Percentiles rank a stretch among this genome's conserved stretches.
phyloP scores from a whole-genome alignment of 208 protist species.

The Leishmania guyanensis region DNA sequence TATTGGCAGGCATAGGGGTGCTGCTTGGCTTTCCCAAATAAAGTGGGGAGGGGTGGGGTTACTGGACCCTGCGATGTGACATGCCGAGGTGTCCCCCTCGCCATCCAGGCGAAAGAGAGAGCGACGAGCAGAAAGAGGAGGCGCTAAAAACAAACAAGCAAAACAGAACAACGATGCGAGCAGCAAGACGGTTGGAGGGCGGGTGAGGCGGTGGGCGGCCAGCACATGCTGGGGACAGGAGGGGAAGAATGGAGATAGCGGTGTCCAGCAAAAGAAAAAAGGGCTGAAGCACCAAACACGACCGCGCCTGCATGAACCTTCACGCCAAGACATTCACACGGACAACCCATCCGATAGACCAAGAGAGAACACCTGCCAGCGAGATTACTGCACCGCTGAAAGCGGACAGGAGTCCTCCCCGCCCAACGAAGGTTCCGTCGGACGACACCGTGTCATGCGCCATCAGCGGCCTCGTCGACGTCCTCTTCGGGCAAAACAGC shows the following conservation, averaged over 20 bases:
- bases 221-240: neutral
- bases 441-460: neutral
- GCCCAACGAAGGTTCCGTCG: neutral
- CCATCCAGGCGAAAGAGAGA: neutral
- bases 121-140: neutral
- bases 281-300: neutral
- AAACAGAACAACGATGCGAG: slow-evolving; percentile 1
- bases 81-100: neutral
- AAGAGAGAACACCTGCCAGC: neutral
- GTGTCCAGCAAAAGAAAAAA: neutral
- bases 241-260: neutral
- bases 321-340: neutral
- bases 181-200: neutral
- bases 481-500: slow-evolving; percentile 7
- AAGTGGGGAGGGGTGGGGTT: neutral
- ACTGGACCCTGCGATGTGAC: neutral
- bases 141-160: slow-evolving; percentile 1
- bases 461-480: neutral
- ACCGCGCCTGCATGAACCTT: neutral
- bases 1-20: neutral
- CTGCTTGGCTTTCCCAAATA: neutral
- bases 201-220: neutral
- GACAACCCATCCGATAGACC: neutral
- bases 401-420: neutral
- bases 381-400: too few species aligned